phyloP scores from a whole-genome alignment of 2,329 filamentous ascomycete species.

The Tetracladium maxilliforme region DNA sequence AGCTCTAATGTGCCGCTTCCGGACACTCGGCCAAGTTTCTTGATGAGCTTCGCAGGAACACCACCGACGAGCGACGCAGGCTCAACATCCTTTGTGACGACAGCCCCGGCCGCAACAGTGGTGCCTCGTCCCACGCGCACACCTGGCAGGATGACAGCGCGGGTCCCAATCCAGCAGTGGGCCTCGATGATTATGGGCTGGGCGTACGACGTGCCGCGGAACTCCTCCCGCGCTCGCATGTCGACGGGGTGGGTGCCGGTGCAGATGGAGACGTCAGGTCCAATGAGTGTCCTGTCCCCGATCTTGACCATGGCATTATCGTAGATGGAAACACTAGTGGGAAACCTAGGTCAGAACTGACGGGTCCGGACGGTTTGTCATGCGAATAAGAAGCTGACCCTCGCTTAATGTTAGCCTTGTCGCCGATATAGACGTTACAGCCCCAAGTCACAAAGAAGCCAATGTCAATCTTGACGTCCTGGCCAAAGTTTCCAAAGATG shows the following conservation, averaged over 20 bases:
- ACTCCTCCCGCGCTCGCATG: slow-evolving; percentile 58
- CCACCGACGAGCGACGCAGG: slow-evolving; percentile 48
- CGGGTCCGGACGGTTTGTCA: no score
- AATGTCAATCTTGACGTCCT: slow-evolving; percentile 6
- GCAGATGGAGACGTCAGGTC: slow-evolving; percentile 65
- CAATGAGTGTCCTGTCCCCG: slow-evolving; percentile 63
- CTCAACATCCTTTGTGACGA: slow-evolving; percentile 67
- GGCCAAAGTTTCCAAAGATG: slow-evolving; percentile 7
- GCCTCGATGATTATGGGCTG: slow-evolving; percentile 62
- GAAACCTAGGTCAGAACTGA: no score
- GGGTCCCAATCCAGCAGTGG: slow-evolving; percentile 70
- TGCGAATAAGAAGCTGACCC: slow-evolving; percentile 5
- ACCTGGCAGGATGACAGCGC: slow-evolving; percentile 56
- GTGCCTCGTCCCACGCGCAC: slow-evolving; percentile 63
- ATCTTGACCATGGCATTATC: slow-evolving; percentile 65
- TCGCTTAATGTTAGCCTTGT: slow-evolving; percentile 8
- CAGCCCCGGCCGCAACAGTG: slow-evolving; percentile 66
- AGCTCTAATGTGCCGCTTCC: no score
- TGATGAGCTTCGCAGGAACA: slow-evolving; percentile 49
- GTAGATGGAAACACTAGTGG: no score
- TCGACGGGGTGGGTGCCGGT: slow-evolving; percentile 66
- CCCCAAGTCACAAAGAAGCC: slow-evolving; percentile 9
- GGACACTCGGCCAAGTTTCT: no score
- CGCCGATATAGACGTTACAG: slow-evolving; percentile 9
- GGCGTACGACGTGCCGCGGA: slow-evolving; percentile 59